Evolutionary conservation across 148 eudicot genomes (phyloP).

Genomic region (Rhododendron henanense): DNA sequence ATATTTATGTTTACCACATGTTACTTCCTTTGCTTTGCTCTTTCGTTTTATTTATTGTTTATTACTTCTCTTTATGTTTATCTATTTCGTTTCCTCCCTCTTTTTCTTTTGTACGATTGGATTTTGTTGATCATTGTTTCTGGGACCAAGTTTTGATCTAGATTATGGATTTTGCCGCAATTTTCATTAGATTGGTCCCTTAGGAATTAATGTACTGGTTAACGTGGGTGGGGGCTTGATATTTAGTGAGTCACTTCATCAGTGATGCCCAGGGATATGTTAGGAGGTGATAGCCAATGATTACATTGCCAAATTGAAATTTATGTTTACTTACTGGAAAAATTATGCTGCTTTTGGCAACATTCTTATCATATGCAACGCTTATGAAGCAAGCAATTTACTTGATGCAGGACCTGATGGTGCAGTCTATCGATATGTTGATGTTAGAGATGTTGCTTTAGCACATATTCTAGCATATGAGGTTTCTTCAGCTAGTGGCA

Average conservation of each 20-base stretch:
- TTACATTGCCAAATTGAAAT: not conserved
- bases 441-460: slow-evolving; percentile 51
- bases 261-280: not conserved
- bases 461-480: slow-evolving; percentile 61
- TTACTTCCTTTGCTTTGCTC: no score
- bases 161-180: no score
- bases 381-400: not conserved
- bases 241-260: not conserved
- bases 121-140: not conserved
- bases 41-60: no score
- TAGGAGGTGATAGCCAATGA: not conserved
- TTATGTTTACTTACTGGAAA: not conserved
- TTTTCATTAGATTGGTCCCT: no score
- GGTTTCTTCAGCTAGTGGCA: slow-evolving; percentile 48
- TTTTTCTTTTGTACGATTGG: no score
- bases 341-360: not conserved
- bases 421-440: slow-evolving; percentile 27
- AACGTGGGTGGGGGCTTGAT: not conserved
- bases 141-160: no score
- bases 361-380: not conserved
- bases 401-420: slow-evolving; percentile 27
- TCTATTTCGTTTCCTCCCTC: no score
- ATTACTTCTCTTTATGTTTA: no score
- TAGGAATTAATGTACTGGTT: not conserved
- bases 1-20: no score